Conservation (phyloP, 140 eudicot species). For the Bidens hawaiensis region DNA sequence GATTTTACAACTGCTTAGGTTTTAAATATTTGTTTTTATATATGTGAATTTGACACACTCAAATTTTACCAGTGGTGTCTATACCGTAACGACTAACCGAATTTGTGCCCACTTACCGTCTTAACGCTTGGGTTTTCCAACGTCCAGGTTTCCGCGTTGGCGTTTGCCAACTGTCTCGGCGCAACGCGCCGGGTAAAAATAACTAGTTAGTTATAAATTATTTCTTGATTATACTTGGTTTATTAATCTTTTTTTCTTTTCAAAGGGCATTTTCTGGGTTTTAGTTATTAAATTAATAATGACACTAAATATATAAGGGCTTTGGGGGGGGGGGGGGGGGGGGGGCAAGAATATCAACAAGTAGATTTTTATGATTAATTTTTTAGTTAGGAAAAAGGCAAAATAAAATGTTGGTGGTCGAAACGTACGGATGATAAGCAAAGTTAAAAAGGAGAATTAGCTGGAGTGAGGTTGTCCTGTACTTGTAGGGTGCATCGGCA, state of each 20-base stretch:
- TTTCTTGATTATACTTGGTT: background rate
- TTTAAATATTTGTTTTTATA: no score
- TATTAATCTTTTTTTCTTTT: no score
- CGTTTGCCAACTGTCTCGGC: no score
- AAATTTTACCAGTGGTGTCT: no score
- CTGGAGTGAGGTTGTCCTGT: conserved; percentile 3
- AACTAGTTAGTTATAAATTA: background rate
- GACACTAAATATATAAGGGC: background rate
- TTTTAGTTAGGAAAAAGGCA: conserved; percentile 5
- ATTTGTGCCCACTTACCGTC: no score
- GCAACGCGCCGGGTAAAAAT: no score
- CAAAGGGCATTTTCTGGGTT: background rate
- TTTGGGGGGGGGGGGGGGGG: no score
- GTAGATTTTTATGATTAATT: background rate
- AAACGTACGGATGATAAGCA: conserved; percentile 48
- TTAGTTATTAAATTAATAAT: background rate
- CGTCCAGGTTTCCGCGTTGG: no score
- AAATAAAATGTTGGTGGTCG: conserved; percentile 5
- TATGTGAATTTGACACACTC: no score
- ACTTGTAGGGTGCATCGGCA: conserved; percentile 16
- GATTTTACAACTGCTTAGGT: no score
- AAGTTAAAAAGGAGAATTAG: conserved; percentile 11
- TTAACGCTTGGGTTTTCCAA: no score
- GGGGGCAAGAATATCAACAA: background rate
- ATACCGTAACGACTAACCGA: no score